A percentile compares a stretch with the other conserved stretches of the same genome.
phyloP scores from a whole-genome alignment of 306 rosid species.

The Malus asiatica region DNA sequence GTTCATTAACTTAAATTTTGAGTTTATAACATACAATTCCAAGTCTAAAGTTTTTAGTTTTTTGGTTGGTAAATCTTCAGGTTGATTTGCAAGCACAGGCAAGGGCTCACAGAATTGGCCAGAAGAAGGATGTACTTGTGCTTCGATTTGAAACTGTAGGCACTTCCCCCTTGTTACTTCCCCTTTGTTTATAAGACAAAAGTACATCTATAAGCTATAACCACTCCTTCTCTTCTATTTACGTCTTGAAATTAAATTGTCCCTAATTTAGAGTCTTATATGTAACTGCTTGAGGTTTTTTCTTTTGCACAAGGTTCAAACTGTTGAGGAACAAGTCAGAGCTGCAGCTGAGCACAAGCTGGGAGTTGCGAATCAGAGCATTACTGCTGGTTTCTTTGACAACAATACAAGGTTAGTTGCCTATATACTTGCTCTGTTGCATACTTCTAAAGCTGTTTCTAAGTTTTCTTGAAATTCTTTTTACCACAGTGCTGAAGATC shows the following conservation, averaged over 20 bases:
- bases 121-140: constrained; percentile 97
- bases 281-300: neutral
- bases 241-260: neutral
- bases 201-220: neutral
- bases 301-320: constrained; percentile 68
- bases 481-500: constrained; percentile 87
- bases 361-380: constrained; percentile 99
- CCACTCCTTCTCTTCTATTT: neutral
- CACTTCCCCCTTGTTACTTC: neutral
- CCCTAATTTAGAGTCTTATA: neutral
- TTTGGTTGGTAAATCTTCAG: constrained; percentile 42
- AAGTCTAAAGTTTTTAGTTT: constrained; percentile 14
- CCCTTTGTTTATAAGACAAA: neutral
- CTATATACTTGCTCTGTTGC: constrained; percentile 10
- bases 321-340: constrained; percentile 99
- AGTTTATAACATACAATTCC: neutral
- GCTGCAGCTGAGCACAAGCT: constrained; percentile 99
- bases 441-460: constrained; percentile 8
- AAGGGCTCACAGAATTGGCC: constrained; percentile 99
- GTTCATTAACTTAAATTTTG: constrained; percentile 7
- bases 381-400: constrained; percentile 99
- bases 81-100: constrained; percentile 99
- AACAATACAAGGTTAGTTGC: constrained; percentile 78
- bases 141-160: constrained; percentile 98
- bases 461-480: constrained; percentile 21